Evolutionary conservation across 1,139 yeast species (phyloP).

Genomic region (Eremothecium sinecaudum): DNA sequence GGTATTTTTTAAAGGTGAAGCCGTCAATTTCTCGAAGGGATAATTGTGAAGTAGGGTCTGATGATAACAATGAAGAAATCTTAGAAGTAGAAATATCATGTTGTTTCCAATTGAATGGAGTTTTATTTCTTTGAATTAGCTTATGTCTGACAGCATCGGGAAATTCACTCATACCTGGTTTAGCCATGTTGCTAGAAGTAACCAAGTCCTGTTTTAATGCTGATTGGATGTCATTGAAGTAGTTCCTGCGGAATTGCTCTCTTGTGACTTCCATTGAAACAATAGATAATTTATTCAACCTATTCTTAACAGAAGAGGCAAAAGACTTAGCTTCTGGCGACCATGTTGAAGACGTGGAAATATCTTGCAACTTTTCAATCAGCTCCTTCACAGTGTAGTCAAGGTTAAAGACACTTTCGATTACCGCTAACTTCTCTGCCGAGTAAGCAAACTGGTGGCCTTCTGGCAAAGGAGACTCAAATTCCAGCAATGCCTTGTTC

Average conservation of each 20-base stretch:
- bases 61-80: slow-evolving; percentile 20
- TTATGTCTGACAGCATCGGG: slow-evolving; percentile 40
- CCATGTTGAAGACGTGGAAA: slow-evolving; percentile 16
- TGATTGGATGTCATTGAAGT: slow-evolving; percentile 47
- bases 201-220: slow-evolving; percentile 68
- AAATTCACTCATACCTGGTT: slow-evolving; percentile 61
- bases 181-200: slow-evolving; percentile 70
- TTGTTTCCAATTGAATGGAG: slow-evolving; percentile 35
- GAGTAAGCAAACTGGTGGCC: slow-evolving; percentile 53
- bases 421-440: slow-evolving; percentile 47
- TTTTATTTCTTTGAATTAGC: slow-evolving; percentile 55
- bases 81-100: slow-evolving; percentile 31
- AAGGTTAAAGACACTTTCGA: slow-evolving; percentile 56
- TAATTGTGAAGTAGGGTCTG: slow-evolving; percentile 23
- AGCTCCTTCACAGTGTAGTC: slow-evolving; percentile 52
- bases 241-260: slow-evolving; percentile 58
- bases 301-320: slow-evolving; percentile 51
- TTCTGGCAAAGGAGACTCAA: slow-evolving; percentile 57
- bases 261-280: slow-evolving; percentile 70
- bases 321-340: slow-evolving; percentile 50
- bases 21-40: slow-evolving; percentile 18
- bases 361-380: slow-evolving; percentile 43
- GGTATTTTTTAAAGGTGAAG: slow-evolving; percentile 37
- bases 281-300: slow-evolving; percentile 51
- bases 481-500: slow-evolving; percentile 68